Base-by-base conservation (phyloP, 2,329 filamentous ascomycete genomes). In the Hortaea werneckii region DNA sequence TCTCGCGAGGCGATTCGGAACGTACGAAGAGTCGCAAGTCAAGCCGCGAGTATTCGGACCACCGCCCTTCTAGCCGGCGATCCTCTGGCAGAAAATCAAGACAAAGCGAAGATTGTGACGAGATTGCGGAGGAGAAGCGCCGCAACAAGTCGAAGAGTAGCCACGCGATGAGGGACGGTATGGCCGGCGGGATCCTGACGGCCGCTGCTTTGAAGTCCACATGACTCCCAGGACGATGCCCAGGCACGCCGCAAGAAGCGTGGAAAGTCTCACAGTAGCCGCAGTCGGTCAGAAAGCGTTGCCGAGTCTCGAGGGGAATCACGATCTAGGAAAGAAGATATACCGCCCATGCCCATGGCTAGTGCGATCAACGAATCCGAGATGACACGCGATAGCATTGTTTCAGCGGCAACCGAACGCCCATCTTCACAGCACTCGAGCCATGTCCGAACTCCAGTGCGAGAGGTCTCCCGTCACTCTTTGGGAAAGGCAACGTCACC, bases 301-400 rank as follows among this genome's bases (percentile, higher is more conserved):
- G 65, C 76, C 28, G 77, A 80, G 48, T 78, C 66, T 39, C 54
- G 70, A 2, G 76, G 78, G 44, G 68, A 76, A 34, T 61, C 69
- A 12, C 72, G 72, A 37, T 48, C 71, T 65, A 53, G 80, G 41
- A 56, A 57, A 39, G 49, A 53, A 35, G 46, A 54, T 1, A 77
- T 85, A 10, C 83, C 88, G 5, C 86, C 86, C 5, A 87, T 95
- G 83, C 90, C 90, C 2, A 75, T 95, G 51, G 83, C 85, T 65
- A 95, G 89, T 65, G 86, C 87, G 46, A 78, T 94, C 47, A 84
- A 86, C 53, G 79, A 85, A 37, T 94, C 90, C 0, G 89, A 95
- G 43, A 67, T 95, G 45, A 96, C 90, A 0, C 77, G 90, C 55
- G 84, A 84, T 11, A 95, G 90, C 0, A 86, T 96, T 44, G 68